A percentile compares a stretch with the other conserved stretches of the same genome.
Evolutionary conservation across 208 protist genomes (phyloP).

Genomic region (Polymyxa betae): DNA sequence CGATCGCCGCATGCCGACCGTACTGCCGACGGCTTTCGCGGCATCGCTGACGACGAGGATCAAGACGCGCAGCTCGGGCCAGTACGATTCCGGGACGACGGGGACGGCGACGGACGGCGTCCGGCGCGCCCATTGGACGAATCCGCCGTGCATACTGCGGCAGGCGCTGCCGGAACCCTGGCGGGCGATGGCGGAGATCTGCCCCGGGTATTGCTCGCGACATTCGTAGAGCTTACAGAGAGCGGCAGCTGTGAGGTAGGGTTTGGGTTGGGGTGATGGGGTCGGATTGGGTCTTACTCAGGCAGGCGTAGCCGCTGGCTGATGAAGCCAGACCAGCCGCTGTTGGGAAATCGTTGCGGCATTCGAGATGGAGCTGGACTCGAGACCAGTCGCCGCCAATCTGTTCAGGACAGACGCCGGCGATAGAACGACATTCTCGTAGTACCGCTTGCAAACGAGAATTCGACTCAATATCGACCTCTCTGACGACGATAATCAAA

Average conservation of each 20-base stretch:
- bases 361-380: conserved; percentile 36
- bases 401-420: background rate
- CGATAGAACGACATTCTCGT: conserved; percentile 30
- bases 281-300: conserved; percentile 79
- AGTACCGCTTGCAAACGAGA: conserved; percentile 12
- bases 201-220: background rate
- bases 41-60: conserved; percentile 81
- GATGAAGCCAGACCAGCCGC: conserved; percentile 97
- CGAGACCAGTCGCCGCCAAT: background rate
- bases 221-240: background rate
- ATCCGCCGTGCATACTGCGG: conserved; percentile 94
- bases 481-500: background rate
- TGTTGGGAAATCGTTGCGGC: conserved; percentile 96
- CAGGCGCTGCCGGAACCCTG: conserved; percentile 93
- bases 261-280: background rate
- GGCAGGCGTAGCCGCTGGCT: conserved; percentile 92
- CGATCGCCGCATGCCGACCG: conserved; percentile 92
- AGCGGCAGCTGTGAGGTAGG: background rate
- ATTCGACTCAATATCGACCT: background rate
- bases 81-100: conserved; percentile 84
- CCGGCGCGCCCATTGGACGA: conserved; percentile 91
- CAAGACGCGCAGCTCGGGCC: conserved; percentile 82
- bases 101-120: conserved; percentile 87
- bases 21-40: conserved; percentile 91
- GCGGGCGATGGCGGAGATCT: conserved; percentile 61